Base-by-base conservation (phyloP, 371 early-diverging fungal species). In the Mucor mucedo region DNA sequence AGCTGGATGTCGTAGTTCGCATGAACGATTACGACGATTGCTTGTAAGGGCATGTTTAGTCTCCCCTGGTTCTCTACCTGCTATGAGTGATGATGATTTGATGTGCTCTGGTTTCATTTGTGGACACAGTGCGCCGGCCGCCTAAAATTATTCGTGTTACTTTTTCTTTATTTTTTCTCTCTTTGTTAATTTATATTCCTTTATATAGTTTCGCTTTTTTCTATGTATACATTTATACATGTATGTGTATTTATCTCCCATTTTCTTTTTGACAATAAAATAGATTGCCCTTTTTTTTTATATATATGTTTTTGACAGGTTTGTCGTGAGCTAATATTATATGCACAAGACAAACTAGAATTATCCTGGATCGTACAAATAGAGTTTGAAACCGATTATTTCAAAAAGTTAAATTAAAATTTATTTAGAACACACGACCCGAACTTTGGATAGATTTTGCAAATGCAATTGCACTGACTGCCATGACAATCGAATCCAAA, bases 1-100 rank as follows among this genome's bases (percentile, higher is more conserved):
- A 73, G 69, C 75, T 54, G 84, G 84, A 14, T 84, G 84, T 68
- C 75, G 83, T 62, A 79, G 72, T 58, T 83, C 83, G 6, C 84
- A 86, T 61, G 84, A 86, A 65, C 68, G 84, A 48, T 67, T 86
- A 7, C 74, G 83, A 66, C 75, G 82, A 16, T 68, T 86, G 39
- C 63, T 86, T 32, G 75, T 80, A 16, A 79, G 84, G 9, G 78
- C 73, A 2, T 86, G 86, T 58, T 73, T 84, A 48, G 50, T 72
- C 5, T 68, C 72, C 14, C 72, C 72, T 56, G 59, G 56, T 35
- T 53, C 58, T 29, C 44, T 57, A 30, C 66, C 60, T 16, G 16
- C 52, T 28, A 58, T 58, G 35, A 61, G 35, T 28, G 62, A 65
- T 48, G 72, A 72, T 55, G 72, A 72, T 47, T 50, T 72, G n/a